Conservation (phyloP, 1,284 basidiomycete genomes). For the Heterobasidion irregulare region DNA sequence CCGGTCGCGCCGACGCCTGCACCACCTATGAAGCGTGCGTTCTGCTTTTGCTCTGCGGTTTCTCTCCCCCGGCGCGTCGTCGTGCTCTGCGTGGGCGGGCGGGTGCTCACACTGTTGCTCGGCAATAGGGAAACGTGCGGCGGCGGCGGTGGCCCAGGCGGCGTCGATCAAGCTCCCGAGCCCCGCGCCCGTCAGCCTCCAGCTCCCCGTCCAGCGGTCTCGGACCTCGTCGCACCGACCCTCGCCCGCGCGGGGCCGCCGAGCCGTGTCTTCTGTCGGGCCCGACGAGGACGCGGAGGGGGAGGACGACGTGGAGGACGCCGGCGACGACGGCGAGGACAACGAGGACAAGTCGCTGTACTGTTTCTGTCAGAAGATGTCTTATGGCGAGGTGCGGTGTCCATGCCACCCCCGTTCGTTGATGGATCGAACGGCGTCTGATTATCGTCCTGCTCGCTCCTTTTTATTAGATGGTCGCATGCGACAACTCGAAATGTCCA, state of each 20-base stretch:
- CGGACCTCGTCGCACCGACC: slow-evolving; percentile 13
- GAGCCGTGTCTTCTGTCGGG: slow-evolving; percentile 29
- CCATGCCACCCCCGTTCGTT: background rate
- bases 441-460: background rate
- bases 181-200: slow-evolving; percentile 18
- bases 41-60: no score
- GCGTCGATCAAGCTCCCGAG: slow-evolving; percentile 27
- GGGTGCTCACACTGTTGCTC: no score
- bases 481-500: slow-evolving; percentile 58
- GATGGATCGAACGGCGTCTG: slow-evolving; percentile 12
- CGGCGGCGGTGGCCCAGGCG: slow-evolving; percentile 15
- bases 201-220: background rate
- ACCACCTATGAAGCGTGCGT: slow-evolving; percentile 4
- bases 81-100: no score
- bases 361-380: slow-evolving; percentile 59
- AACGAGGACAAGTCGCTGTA: slow-evolving; percentile 50
- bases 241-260: slow-evolving; percentile 22
- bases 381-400: slow-evolving; percentile 46
- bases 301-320: slow-evolving; percentile 32
- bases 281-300: slow-evolving; percentile 36
- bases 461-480: slow-evolving; percentile 54
- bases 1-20: slow-evolving; percentile 12
- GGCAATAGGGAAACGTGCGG: slow-evolving; percentile 9
- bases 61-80: no score
- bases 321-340: slow-evolving; percentile 36